Conservation (phyloP, 495 filamentous ascomycete species). For the Staphylotrichum longicolle region DNA sequence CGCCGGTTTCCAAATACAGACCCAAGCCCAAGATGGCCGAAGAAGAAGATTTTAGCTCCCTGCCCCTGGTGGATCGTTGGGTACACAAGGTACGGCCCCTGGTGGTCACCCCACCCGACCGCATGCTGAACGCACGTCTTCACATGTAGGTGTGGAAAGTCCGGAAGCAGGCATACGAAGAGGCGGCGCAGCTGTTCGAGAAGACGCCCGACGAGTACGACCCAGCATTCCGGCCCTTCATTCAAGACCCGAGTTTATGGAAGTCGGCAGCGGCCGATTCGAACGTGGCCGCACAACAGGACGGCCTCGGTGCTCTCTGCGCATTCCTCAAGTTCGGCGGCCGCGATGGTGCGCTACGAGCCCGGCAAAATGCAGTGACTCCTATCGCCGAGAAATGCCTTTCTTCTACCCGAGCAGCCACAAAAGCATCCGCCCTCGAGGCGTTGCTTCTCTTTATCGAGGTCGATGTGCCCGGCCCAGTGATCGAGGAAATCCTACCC, state of each 20-base stretch:
- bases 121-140: background rate
- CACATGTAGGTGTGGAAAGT: slow-evolving; percentile 84
- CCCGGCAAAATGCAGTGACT: slow-evolving; percentile 68
- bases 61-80: slow-evolving; percentile 80
- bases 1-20: background rate
- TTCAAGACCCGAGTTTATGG: slow-evolving; percentile 82
- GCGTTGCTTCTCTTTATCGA: slow-evolving; percentile 87
- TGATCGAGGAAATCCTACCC: slow-evolving; percentile 89
- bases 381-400: slow-evolving; percentile 91
- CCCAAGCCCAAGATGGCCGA: slow-evolving; percentile 55
- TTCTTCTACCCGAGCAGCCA: slow-evolving; percentile 77
- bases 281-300: slow-evolving; percentile 95
- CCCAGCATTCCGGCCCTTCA: slow-evolving; percentile 79
- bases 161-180: slow-evolving; percentile 91
- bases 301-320: slow-evolving; percentile 82
- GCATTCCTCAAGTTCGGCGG: slow-evolving; percentile 88
- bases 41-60: slow-evolving; percentile 79
- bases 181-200: slow-evolving; percentile 82
- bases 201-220: slow-evolving; percentile 82
- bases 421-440: slow-evolving; percentile 83
- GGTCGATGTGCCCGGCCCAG: slow-evolving; percentile 76
- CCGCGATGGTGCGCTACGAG: slow-evolving; percentile 71
- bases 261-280: slow-evolving; percentile 92
- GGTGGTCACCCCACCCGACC: background rate
- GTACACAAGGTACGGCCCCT: slow-evolving; percentile 69